A percentile compares a stretch with the other conserved stretches of the same genome.
Evolutionary conservation across 2,329 filamentous ascomycete genomes (phyloP).

Genomic region (Epichloe elymi): DNA sequence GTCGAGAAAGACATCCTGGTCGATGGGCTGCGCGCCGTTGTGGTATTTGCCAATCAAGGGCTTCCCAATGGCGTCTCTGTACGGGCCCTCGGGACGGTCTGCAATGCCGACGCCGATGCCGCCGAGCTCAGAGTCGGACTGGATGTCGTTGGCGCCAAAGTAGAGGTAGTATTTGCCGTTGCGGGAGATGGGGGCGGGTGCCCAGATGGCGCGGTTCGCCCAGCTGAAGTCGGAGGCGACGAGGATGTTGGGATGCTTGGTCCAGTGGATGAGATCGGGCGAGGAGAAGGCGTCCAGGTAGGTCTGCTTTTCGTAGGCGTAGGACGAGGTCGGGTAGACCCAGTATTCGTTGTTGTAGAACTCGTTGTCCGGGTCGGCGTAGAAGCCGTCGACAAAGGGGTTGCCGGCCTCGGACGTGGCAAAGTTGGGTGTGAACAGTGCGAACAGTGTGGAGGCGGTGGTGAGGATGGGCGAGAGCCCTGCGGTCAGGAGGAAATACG

Average conservation of each 20-base stretch:
- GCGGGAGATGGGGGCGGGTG: constrained; percentile 29
- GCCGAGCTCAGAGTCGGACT: constrained; percentile 22
- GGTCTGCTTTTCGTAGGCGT: constrained; percentile 31
- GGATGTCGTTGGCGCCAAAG: constrained; percentile 36
- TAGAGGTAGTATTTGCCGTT: constrained; percentile 36
- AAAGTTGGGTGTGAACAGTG: no score
- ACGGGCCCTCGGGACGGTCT: constrained; percentile 22
- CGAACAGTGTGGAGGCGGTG: not conserved
- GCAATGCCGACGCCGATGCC: constrained; percentile 24
- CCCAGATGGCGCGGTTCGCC: constrained; percentile 34
- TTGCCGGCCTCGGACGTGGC: constrained; percentile 23
- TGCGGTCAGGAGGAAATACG: no score
- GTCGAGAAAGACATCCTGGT: constrained; percentile 27
- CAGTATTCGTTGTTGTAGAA: constrained; percentile 32
- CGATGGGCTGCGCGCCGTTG: constrained; percentile 33
- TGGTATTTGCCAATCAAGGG: constrained; percentile 25
- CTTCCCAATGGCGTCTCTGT: constrained; percentile 19
- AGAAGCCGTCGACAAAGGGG: constrained; percentile 35
- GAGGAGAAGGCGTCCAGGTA: constrained; percentile 39
- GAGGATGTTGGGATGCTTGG: constrained; percentile 30
- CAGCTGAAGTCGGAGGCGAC: constrained; percentile 21
- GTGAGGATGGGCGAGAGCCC: not conserved
- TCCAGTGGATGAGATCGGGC: constrained; percentile 34
- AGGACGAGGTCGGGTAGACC: constrained; percentile 34
- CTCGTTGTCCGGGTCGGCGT: constrained; percentile 36